Conservation (phyloP, 345 rosid species). For the Boechera retrofracta region DNA sequence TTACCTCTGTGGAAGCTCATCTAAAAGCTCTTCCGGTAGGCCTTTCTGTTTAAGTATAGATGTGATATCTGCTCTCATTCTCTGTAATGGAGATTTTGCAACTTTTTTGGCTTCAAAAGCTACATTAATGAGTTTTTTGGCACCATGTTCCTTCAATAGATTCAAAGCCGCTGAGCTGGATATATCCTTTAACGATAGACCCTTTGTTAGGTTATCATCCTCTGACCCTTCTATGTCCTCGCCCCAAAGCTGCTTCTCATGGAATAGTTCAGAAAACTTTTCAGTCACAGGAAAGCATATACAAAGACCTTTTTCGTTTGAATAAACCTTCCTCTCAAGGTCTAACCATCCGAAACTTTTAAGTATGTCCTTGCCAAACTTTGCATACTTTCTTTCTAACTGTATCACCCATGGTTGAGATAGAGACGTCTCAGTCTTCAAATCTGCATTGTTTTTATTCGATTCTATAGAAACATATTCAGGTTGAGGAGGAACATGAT, state of each 20-base stretch:
- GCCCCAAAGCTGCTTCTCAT: constrained; percentile 45
- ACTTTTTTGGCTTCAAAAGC: constrained; percentile 58
- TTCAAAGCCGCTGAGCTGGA: constrained; percentile 61
- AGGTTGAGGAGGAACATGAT: constrained; percentile 26
- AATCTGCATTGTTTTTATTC: constrained; percentile 37
- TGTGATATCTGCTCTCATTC: constrained; percentile 65
- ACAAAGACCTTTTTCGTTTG: constrained; percentile 54
- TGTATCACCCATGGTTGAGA: constrained; percentile 52
- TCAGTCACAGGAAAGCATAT: constrained; percentile 85
- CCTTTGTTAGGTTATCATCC: constrained; percentile 35
- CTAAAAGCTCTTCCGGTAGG: constrained; percentile 59
- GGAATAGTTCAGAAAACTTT: constrained; percentile 56
- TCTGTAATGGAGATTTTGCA: constrained; percentile 64
- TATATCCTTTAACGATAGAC: constrained; percentile 49
- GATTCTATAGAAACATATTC: constrained; percentile 41
- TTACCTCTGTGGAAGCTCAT: constrained; percentile 78
- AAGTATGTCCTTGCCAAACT: constrained; percentile 79
- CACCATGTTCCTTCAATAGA: constrained; percentile 67
- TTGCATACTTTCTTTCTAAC: constrained; percentile 68
- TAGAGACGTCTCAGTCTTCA: constrained; percentile 37
- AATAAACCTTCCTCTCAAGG: constrained; percentile 69
- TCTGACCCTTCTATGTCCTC: constrained; percentile 45
- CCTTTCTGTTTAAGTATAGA: constrained; percentile 60
- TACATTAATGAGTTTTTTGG: constrained; percentile 53
- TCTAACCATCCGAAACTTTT: constrained; percentile 92